Evolutionary conservation across 1,139 yeast species (phyloP), one percentile per base, ranked within the genome.

Genomic region (Eremothecium cymbalariae): DNA sequence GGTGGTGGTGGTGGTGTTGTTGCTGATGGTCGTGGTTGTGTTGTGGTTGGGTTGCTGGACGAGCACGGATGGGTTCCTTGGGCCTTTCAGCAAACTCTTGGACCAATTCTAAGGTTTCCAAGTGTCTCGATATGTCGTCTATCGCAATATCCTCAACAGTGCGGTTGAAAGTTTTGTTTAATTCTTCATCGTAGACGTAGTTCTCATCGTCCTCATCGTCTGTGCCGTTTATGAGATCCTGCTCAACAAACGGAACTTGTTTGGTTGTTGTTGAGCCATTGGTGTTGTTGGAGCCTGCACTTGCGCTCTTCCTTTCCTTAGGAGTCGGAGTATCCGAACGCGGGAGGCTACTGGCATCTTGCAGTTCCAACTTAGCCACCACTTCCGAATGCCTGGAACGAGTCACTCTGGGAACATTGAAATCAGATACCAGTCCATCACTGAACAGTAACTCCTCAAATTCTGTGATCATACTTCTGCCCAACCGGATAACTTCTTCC

Each of bases 381-480:
- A 32, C 18, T 21, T 34, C 34, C 2, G 20, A 25, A 30, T 33
- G 33, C 30, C 28, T 33, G 9, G 43, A 33, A 8, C 43, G 18
- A 5, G 43, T 40, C 24, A 40, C 25, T 11, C 43, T 32, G 11
- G 21, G n/a, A 6, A 30, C 29, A 4, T 28, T 20, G 12, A 31
- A 25, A 18, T 32, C 40, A 13, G 34, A 31, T 13, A 27, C 41
- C 18, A 21, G 29, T 9, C 33, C 34, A 7, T 20, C 29, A n/a
- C 33, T 46, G 33, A 52, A 54, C 7, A 55, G 40, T 3, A 46
- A 39, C 12, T 44, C 46, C 28, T 54, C 51, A 37, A 56, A 57
- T 33, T 57, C 61, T 8, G 86, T 86, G 65, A 81, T 70, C 74
- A 80, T 71, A 2, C 79, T 59, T 42, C 88, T 63, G 1, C 88